Percentiles rank a stretch among this genome's conserved stretches.
These are phyloP conservation scores for Candida pseudofarinosa DNA, from an alignment of 805 yeast genomes.

Conservation along the genomic window DNA sequence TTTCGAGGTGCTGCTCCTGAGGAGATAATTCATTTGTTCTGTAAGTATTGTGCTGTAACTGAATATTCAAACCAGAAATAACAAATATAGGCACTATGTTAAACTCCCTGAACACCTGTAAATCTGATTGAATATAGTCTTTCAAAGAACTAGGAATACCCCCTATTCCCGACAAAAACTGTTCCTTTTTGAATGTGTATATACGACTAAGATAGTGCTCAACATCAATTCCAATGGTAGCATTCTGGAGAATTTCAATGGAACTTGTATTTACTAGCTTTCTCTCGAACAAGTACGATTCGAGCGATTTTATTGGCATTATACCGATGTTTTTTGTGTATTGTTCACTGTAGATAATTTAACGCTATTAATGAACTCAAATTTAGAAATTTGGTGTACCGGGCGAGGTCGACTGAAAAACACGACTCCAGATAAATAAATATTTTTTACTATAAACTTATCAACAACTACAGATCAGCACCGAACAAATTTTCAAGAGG, in stretches of 20 bases:
- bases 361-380: too few species aligned
- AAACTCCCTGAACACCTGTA: conserved; percentile 54
- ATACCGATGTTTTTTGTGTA: background rate
- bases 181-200: conserved; percentile 60
- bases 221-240: conserved; percentile 80
- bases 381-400: background rate
- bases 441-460: conserved; percentile 1
- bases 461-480: conserved; percentile 24
- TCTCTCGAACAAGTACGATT: conserved; percentile 64
- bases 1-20: conserved; percentile 37
- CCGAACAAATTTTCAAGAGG: conserved; percentile 60
- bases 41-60: conserved; percentile 24
- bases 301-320: conserved; percentile 54
- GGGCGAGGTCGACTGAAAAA: background rate
- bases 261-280: conserved; percentile 58
- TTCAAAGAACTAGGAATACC: conserved; percentile 69
- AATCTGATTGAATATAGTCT: conserved; percentile 55
- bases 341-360: background rate
- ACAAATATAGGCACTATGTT: conserved; percentile 78
- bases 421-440: conserved; percentile 2
- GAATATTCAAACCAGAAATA: conserved; percentile 61
- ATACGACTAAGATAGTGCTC: conserved; percentile 70
- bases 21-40: conserved; percentile 33
- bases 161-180: conserved; percentile 70
- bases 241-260: conserved; percentile 58